Base-by-base conservation (phyloP, 768 basidiomycete species). In the Tricholoma terreum region DNA sequence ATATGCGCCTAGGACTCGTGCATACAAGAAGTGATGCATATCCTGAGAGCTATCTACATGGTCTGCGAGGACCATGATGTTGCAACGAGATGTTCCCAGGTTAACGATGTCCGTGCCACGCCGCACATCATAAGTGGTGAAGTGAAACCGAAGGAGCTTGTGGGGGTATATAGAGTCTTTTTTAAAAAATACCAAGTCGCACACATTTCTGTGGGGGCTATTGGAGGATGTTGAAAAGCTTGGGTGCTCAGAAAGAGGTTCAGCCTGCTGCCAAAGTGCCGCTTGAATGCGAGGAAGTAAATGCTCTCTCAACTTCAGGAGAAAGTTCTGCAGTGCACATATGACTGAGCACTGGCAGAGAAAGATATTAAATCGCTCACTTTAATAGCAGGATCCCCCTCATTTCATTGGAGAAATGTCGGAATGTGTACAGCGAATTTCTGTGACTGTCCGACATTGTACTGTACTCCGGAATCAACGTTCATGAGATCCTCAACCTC, bases 271-370 rank as follows among this genome's bases (percentile, higher is more conserved):
- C 3, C 0, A 1, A 6, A 40, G 17, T 27, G 9, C 14, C 49
- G 27, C 33, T 54, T 48, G 31, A 54, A 58, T 27, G 7, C 35
- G 11, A 24, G 6, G n/a, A 38, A 58, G 46, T 58, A 50, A 0
- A 30, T 45, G 17, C 52, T 15, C 50, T 49, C 66, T 27, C 12
- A 74, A 60, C 35, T 68, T 56, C 0, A 61, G 38, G 5, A 64
- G n/a, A 43, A 70, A 65, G 14, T 61, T 31, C 63, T 65, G 38
- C 8, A 12, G 4, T 27, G 19, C 12, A 54, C n/a, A 3, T 38
- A 5, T n/a, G 19, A 58, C 6, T 6, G 19, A 7, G n/a, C 27
- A 48, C 1, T 17, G 24, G 0, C 21, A 30, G 14, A 22, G 8
- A 51, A 40, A 31, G 6, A 24, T n/a, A 2, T 17, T 10, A 36